These are phyloP conservation scores for Pichia cabralensis DNA, from an alignment of 805 yeast species.

Conservation along the genomic window DNA sequence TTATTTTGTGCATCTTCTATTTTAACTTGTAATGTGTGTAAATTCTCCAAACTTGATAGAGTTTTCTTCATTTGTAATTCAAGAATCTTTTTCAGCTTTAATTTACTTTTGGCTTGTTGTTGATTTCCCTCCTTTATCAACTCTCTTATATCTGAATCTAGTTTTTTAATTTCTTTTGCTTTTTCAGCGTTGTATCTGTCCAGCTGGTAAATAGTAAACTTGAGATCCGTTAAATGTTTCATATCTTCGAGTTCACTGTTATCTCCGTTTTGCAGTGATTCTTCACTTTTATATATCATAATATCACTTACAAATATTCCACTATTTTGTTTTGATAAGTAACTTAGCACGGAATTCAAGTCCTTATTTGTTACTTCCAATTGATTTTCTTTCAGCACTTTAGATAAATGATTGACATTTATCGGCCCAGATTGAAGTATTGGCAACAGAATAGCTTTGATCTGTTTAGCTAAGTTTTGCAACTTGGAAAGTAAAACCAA, in stretches of 20 bases:
- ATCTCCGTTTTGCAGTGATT: no score
- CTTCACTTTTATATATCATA: no score
- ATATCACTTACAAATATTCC: no score
- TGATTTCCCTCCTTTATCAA: constrained; percentile 13
- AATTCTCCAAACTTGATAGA: constrained; percentile 15
- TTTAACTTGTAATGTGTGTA: constrained; percentile 15
- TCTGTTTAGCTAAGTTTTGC: background rate
- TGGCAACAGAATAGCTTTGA: background rate
- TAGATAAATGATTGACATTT: no score
- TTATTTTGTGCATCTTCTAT: constrained; percentile 22
- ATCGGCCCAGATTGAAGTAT: constrained; percentile 2
- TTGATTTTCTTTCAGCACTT: no score
- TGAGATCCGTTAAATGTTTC: constrained; percentile 20
- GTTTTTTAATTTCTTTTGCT: constrained; percentile 6
- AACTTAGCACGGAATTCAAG: no score
- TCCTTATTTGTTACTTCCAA: no score
- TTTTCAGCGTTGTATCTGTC: constrained; percentile 12
- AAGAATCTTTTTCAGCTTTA: constrained; percentile 16
- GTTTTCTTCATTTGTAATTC: constrained; percentile 16
- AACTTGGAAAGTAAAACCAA: background rate
- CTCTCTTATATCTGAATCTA: constrained; percentile 8
- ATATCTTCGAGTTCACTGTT: constrained; percentile 12
- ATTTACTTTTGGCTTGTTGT: constrained; percentile 16
- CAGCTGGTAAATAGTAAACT: constrained; percentile 18
- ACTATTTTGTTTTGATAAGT: no score